phyloP scores from a whole-genome alignment of 2,329 filamentous ascomycete genomes.

The Akanthomyces lecanii region DNA sequence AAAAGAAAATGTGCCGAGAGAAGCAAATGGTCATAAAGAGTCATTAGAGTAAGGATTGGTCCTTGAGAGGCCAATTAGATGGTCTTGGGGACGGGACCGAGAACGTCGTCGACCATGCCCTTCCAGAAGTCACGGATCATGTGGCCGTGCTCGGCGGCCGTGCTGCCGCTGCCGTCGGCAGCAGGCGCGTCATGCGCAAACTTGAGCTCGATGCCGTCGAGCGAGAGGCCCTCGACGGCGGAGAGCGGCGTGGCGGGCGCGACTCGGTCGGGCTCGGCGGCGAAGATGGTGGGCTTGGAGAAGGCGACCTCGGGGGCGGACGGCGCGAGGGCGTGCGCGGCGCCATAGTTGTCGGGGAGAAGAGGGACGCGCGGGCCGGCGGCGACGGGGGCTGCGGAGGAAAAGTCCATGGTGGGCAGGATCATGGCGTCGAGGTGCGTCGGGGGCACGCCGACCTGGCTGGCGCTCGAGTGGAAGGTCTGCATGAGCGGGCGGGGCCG shows the following conservation, averaged over 20 bases:
- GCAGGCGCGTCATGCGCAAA: slow-evolving; percentile 40
- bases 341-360: slow-evolving; percentile 54
- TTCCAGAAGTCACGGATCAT: slow-evolving; percentile 54
- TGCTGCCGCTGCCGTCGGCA: slow-evolving; percentile 20
- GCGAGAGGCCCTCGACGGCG: slow-evolving; percentile 54
- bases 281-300: slow-evolving; percentile 46
- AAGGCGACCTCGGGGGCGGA: slow-evolving; percentile 35
- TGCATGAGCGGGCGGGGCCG: slow-evolving; percentile 58
- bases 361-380: slow-evolving; percentile 52
- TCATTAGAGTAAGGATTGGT: not conserved
- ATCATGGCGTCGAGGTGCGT: slow-evolving; percentile 49
- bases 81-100: slow-evolving; percentile 22
- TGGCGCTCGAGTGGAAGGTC: slow-evolving; percentile 51
- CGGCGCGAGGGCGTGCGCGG: slow-evolving; percentile 41
- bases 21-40: slow-evolving; percentile 8
- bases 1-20: not conserved
- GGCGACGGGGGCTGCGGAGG: slow-evolving; percentile 26
- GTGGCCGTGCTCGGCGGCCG: slow-evolving; percentile 33
- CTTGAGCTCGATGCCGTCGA: slow-evolving; percentile 54
- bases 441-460: slow-evolving; percentile 38
- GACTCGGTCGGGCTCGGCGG: slow-evolving; percentile 51
- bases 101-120: slow-evolving; percentile 50
- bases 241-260: slow-evolving; percentile 48
- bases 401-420: slow-evolving; percentile 43
- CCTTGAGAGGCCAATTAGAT: not conserved